phyloP scores from a whole-genome alignment of 2,329 filamentous ascomycete species.

The Tricladium varicosporioides region DNA sequence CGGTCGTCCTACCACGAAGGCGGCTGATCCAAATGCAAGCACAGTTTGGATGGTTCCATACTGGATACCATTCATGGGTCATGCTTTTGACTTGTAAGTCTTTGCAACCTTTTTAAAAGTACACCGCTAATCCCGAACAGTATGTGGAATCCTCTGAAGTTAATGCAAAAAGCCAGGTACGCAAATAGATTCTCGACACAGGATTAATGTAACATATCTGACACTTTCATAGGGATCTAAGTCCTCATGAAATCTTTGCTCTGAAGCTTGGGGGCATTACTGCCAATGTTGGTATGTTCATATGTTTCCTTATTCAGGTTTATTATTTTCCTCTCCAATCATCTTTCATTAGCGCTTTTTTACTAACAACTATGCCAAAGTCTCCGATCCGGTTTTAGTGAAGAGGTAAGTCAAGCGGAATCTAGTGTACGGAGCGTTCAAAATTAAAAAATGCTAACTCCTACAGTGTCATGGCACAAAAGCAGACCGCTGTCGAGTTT shows the following conservation, averaged over 20 bases:
- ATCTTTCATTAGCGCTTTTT: not conserved
- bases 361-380: conserved; percentile 5
- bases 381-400: conserved; percentile 25
- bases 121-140: conserved; percentile 37
- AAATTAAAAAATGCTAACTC: conserved; percentile 8
- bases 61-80: conserved; percentile 57
- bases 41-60: conserved; percentile 52
- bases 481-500: conserved; percentile 23
- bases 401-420: conserved; percentile 15
- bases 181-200: conserved; percentile 6
- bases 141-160: conserved; percentile 23
- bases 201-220: not conserved
- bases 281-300: conserved; percentile 29
- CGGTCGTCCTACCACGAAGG: conserved; percentile 10
- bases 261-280: conserved; percentile 26
- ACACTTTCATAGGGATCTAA: conserved; percentile 23
- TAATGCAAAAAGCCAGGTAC: conserved; percentile 27
- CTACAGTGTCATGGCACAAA: conserved; percentile 25
- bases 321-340: not conserved
- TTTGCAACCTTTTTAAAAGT: conserved; percentile 38
- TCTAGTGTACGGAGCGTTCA: not conserved
- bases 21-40: conserved; percentile 13
- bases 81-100: conserved; percentile 48
- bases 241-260: conserved; percentile 30
- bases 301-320: not conserved